Conservation (phyloP, 2,329 filamentous ascomycete genomes). For the Epichloe typhina region DNA sequence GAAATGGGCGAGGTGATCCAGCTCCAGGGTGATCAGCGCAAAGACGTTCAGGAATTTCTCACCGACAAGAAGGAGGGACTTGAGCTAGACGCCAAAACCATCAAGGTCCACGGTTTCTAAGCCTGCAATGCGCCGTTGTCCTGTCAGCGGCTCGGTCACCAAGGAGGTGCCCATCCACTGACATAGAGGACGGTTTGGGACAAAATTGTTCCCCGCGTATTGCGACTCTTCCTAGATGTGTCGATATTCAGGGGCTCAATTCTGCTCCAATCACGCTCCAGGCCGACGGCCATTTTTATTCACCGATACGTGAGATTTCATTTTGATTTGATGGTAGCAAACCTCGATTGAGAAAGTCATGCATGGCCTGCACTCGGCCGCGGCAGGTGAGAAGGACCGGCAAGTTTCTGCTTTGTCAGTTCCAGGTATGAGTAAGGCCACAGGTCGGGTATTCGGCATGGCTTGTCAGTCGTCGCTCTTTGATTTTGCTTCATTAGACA, state of each 20-base stretch:
- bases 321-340: conserved; percentile 9
- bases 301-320: conserved; percentile 15
- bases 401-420: conserved; percentile 7
- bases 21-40: conserved; percentile 97
- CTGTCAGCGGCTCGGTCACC: conserved; percentile 18
- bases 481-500: conserved; percentile 16
- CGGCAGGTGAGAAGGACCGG: conserved; percentile 1
- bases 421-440: conserved; percentile 15
- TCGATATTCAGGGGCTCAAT: conserved; percentile 19
- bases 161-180: conserved; percentile 15
- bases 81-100: conserved; percentile 88
- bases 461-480: conserved; percentile 23
- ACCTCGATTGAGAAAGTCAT: conserved; percentile 1
- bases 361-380: conserved; percentile 3
- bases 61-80: conserved; percentile 90
- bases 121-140: conserved; percentile 25
- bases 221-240: conserved; percentile 12
- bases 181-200: conserved; percentile 19
- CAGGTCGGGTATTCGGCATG: conserved; percentile 16
- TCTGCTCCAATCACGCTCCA: conserved; percentile 14
- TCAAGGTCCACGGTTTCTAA: conserved; percentile 63
- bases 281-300: conserved; percentile 15
- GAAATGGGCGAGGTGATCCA: conserved; percentile 99
- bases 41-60: conserved; percentile 96
- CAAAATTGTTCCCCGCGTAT: conserved; percentile 13